phyloP scores from a whole-genome alignment of 176 grass and related monocot species.

The Oryza australiensis region DNA sequence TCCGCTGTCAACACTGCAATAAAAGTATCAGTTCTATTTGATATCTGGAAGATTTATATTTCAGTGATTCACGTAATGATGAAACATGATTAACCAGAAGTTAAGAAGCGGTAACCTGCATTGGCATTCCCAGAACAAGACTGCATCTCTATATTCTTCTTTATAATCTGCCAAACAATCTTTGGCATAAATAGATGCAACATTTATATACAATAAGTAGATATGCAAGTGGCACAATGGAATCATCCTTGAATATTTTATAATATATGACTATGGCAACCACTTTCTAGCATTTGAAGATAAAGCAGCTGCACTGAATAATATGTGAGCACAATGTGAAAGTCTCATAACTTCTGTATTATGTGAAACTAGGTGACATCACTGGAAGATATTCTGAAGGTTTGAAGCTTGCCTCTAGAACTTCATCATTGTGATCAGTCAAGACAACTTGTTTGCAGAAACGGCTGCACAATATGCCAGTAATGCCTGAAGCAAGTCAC shows the following conservation, averaged over 20 bases:
- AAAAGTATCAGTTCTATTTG: conserved; percentile 23
- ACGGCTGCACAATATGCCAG: conserved; percentile 79
- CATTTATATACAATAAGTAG: not conserved
- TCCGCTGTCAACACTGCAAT: conserved; percentile 69
- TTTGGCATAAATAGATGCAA: conserved; percentile 23
- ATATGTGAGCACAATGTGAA: not conserved
- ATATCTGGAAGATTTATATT: conserved; percentile 22
- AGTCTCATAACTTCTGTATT: not conserved
- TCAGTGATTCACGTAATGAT: not conserved
- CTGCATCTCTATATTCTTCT: conserved; percentile 82
- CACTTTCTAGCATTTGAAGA: conserved; percentile 19
- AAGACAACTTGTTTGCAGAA: conserved; percentile 73
- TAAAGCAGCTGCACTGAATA: not conserved
- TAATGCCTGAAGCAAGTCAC: conserved; percentile 63
- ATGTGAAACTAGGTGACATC: not conserved
- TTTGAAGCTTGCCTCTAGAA: conserved; percentile 77
- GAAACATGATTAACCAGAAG: not conserved
- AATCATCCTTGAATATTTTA: conserved; percentile 12
- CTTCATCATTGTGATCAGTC: conserved; percentile 97
- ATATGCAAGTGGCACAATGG: conserved; percentile 10
- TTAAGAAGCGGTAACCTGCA: conserved; percentile 43
- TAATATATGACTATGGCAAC: conserved; percentile 14
- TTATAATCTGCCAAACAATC: conserved; percentile 69
- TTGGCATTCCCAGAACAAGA: conserved; percentile 39
- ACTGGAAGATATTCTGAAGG: conserved; percentile 11